phyloP scores from a whole-genome alignment of 208 protist genomes.

The Acanthamoeba lenticulata region DNA sequence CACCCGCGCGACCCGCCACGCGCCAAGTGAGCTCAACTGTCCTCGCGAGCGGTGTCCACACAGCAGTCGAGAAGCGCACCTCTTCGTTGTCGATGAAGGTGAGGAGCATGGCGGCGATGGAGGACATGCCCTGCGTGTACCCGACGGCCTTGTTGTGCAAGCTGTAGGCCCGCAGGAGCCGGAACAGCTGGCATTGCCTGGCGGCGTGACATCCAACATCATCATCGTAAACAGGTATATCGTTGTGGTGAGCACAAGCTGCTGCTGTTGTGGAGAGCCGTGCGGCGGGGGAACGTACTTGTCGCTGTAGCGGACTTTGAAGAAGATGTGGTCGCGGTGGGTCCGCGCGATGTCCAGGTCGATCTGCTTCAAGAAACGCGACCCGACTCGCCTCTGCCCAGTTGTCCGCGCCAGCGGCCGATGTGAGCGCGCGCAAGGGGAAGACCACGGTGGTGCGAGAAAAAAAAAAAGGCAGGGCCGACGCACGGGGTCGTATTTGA shows the following conservation, averaged over 20 bases:
- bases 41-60: too few relatives aligned
- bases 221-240: not conserved
- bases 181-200: slow-evolving; percentile 12
- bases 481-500: slow-evolving; percentile 12
- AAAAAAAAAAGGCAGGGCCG: not conserved
- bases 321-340: not conserved
- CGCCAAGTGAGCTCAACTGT: too few relatives aligned
- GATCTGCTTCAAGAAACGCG: slow-evolving; percentile 2
- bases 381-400: not conserved
- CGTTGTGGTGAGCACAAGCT: too few relatives aligned
- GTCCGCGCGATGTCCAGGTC: not conserved
- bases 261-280: not conserved
- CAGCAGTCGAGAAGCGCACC: too few relatives aligned
- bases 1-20: too few relatives aligned
- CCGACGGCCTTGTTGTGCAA: slow-evolving; percentile 8
- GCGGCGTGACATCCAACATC: not conserved
- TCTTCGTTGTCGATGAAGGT: not conserved
- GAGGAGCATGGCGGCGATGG: not conserved
- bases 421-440: too few relatives aligned
- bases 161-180: not conserved
- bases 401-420: not conserved
- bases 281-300: not conserved
- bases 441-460: too few relatives aligned
- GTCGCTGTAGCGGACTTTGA: not conserved
- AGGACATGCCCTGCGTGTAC: slow-evolving; percentile 3